These are phyloP conservation scores for Yamadazyma kitorensis DNA, from an alignment of 805 yeast species.

Conservation along the genomic window DNA sequence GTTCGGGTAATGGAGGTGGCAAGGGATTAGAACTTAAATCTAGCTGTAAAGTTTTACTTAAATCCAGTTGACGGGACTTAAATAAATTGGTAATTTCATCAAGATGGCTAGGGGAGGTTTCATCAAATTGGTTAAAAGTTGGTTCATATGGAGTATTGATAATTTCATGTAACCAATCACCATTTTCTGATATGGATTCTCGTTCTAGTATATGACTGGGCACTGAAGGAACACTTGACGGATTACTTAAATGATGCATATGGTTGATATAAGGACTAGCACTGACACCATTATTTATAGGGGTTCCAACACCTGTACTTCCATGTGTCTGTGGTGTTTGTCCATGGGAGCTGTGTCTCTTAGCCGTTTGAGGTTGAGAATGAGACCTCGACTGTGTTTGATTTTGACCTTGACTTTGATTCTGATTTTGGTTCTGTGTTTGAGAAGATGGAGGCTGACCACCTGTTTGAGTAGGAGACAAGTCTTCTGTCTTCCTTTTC, in stretches of 20 bases:
- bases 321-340: no score
- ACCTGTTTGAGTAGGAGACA: constrained; percentile 7
- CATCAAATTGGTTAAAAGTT: constrained; percentile 31
- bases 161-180: constrained; percentile 70
- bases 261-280: neutral
- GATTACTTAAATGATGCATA: constrained; percentile 3
- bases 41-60: constrained; percentile 38
- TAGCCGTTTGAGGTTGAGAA: neutral
- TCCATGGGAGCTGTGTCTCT: no score
- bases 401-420: neutral
- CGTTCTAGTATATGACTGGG: neutral
- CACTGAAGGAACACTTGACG: constrained; percentile 1
- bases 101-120: constrained; percentile 11
- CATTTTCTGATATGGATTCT: constrained; percentile 18
- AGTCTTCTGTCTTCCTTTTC: constrained; percentile 7
- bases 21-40: neutral
- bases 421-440: constrained; percentile 1
- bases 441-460: constrained; percentile 3
- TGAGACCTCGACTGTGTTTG: constrained; percentile 1
- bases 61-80: constrained; percentile 63
- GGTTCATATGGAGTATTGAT: constrained; percentile 64
- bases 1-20: neutral
- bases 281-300: neutral
- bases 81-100: constrained; percentile 59
- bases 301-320: no score